Base-by-base conservation (phyloP, 106 monocot genomes). In the Platanthera guangdongensis region DNA sequence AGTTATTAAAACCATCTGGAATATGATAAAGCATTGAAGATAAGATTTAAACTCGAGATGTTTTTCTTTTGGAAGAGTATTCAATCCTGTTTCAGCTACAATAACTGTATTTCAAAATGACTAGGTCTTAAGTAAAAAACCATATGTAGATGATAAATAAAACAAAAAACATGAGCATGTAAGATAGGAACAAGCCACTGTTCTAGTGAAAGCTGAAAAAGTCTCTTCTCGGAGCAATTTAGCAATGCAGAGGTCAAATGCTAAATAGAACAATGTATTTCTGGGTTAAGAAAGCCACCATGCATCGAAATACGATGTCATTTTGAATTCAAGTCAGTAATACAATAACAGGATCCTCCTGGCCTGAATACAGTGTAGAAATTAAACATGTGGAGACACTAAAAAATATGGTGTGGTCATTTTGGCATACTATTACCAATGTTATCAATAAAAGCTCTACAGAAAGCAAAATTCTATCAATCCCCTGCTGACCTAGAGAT, bases 1-100 rank as follows among this genome's bases (percentile, higher is more conserved):
- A 85, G 55, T 93, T 83, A 47, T 81, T 76, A 79, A 91, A 78
- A 16, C 93, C 85, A 25, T 87, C 95, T 96, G 85, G 50, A 82
- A 30, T 52, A 86, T 67, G 32, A 68, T 62, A 50, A 71, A 72
- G 8, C 62, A 3, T 4, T 6, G 22, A 9, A 62, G 10, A 73
- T 5, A 46, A 57, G 15, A 13, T 21, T 50, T 21, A 63, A 79
- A 63, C 16, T 57, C 59, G 11, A 60, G 1, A 60, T 60, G 59
- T 6, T 19, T 5, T 55, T 11, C 55, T 60, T 5, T 60, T 60
- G 59, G 21, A 21, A 19, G 21, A 60, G 59, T 9, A 60, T 60
- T 19, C 59, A n/a, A 21, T 19, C 59, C 19, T 60, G 11, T 60
- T 21, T 60, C 19, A 21, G 19, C 21, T 11, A 60, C 18, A 46